phyloP scores from a whole-genome alignment of 495 filamentous ascomycete genomes.

The Hamigera avellanea region DNA sequence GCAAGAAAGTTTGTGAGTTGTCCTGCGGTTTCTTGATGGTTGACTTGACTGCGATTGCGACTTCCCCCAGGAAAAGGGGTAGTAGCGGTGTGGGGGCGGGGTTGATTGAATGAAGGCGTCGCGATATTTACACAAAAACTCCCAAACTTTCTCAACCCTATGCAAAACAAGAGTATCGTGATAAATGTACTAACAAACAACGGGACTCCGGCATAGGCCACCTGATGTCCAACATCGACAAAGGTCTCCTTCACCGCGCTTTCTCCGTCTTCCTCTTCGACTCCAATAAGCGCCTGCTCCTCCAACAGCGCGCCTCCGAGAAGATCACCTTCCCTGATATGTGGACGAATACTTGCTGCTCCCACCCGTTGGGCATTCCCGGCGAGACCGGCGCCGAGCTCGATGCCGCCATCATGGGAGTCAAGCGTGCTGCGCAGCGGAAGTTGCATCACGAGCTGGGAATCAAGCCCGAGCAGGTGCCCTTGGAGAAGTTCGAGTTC shows the following conservation, averaged over 20 bases:
- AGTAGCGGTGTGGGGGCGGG: conserved; percentile 2
- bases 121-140: no score
- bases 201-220: no score
- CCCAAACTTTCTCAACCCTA: no score
- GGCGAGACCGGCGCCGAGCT: conserved; percentile 83
- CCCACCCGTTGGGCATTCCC: conserved; percentile 84
- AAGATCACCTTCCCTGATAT: conserved; percentile 99
- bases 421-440: conserved; percentile 79
- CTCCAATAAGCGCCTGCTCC: conserved; percentile 70
- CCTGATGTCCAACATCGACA: conserved; percentile 95
- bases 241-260: conserved; percentile 88
- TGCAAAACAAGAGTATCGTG: no score
- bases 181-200: no score
- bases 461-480: conserved; percentile 84
- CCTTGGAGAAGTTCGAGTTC: conserved; percentile 82
- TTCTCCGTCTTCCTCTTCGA: conserved; percentile 99
- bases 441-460: conserved; percentile 94
- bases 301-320: conserved; percentile 90
- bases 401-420: conserved; percentile 66
- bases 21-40: background rate
- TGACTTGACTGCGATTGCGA: background rate
- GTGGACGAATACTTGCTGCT: conserved; percentile 99
- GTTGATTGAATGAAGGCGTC: background rate
- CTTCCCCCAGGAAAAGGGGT: conserved; percentile 4
- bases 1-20: conserved; percentile 90